Evolutionary conservation across 257 asterid genomes (phyloP), one percentile per base, ranked within the genome.

Genomic region (Solanum chmielewskii): DNA sequence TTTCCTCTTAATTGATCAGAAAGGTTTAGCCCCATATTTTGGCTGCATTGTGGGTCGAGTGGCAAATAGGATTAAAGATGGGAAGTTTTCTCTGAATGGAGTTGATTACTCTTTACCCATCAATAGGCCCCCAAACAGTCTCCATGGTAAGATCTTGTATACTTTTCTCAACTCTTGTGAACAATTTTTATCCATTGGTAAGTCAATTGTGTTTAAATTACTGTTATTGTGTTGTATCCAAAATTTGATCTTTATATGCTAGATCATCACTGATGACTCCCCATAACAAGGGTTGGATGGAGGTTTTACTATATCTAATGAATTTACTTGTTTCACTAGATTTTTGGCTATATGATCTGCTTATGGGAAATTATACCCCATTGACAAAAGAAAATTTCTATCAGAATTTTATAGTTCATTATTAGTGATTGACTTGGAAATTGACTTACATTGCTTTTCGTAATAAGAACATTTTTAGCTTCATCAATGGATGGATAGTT

Each of bases 41-140:
- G 99, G 99, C 23, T 95, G 99, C 92, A 96, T 97, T 74, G 99
- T 97, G 70, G 99, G 99, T 87, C 95, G 99, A 82, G 99, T 97
- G 83, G 99, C 99, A 44, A 97, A 97, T 87, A 92, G 99, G 93
- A 95, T 96, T 92, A 97, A 92, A 91, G 98, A 92, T 31, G 99
- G 98, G 42, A 95, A 95, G 87, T 97, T 97, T 85, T 86, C 91
- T 47, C 93, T 96, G 14, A 91, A 97, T 86, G 99, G 99, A 14
- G 89, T 86, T 80, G 93, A 93, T 56, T 86, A 94, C 88, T 77
- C 95, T n/a, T 83, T 97, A 94, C 96, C 99, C 15, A 37, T 96
- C 83, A 97, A 97, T 94, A 97, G 91, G 83, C 98, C 98, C 52
- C 99, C 99, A 9, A 95, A 97, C 91, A 92, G 98, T 88, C 99